Percentiles rank a stretch among this genome's conserved stretches.
phyloP scores from a whole-genome alignment of 192 early-diverging fungal species.

The Obelidium mucronatum region DNA sequence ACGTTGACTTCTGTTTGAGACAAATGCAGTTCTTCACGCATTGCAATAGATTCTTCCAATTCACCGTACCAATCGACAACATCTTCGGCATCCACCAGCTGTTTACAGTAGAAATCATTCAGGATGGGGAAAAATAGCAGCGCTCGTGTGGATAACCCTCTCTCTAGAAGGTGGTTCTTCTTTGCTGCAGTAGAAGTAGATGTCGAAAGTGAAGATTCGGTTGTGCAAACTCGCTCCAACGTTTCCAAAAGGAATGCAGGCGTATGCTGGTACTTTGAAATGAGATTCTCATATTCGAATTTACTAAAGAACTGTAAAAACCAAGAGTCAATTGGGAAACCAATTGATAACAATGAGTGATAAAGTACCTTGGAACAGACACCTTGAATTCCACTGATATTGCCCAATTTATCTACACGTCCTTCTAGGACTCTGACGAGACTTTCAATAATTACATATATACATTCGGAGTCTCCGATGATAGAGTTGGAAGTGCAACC shows the following conservation, averaged over 20 bases:
- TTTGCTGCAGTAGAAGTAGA: too few species aligned
- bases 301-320: slow-evolving; percentile 4
- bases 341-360: not conserved
- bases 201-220: not conserved
- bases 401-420: not conserved
- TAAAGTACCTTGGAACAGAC: not conserved
- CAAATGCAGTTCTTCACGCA: not conserved
- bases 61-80: not conserved
- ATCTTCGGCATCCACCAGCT: not conserved
- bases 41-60: not conserved
- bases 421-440: slow-evolving; percentile 6
- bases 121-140: not conserved
- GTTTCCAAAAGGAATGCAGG: not conserved
- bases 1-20: not conserved
- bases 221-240: not conserved
- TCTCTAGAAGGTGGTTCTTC: not conserved
- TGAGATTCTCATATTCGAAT: not conserved
- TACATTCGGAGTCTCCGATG: slow-evolving; percentile 7
- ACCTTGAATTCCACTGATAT: not conserved
- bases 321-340: not conserved
- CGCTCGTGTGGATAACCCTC: not conserved
- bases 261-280: slow-evolving; percentile 8
- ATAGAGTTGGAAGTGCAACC: too few species aligned
- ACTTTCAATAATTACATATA: slow-evolving; percentile 20
- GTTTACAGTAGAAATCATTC: not conserved